phyloP scores from a whole-genome alignment of 139 green algal genomes.

The Eudorina sp. region DNA sequence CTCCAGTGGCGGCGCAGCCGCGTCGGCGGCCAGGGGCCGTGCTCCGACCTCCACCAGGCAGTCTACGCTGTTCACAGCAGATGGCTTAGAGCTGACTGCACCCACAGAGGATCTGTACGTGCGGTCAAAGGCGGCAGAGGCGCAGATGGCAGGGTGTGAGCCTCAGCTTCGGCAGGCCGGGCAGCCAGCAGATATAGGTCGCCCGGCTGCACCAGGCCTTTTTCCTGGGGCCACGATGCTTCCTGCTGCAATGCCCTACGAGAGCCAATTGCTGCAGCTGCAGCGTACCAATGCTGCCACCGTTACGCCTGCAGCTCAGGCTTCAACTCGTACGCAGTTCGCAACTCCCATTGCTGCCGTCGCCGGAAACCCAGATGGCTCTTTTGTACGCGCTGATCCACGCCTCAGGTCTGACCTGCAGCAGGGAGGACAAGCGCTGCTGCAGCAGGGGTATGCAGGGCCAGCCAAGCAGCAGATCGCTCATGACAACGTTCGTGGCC shows the following conservation, averaged over 20 bases:
- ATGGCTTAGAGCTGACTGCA: background rate
- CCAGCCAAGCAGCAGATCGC: no score
- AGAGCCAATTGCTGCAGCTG: background rate
- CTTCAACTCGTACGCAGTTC: background rate
- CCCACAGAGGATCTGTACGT: background rate
- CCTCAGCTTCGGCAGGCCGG: background rate
- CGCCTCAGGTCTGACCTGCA: background rate
- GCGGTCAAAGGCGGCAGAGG: background rate
- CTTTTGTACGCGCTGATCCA: no score
- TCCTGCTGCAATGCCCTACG: no score
- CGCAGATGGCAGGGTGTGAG: background rate
- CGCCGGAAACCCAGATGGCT: background rate
- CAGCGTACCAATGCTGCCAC: background rate
- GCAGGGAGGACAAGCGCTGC: background rate
- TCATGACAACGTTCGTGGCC: no score
- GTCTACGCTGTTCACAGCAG: conserved; percentile 18
- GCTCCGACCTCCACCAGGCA: background rate
- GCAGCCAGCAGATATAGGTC: background rate
- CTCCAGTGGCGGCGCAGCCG: background rate
- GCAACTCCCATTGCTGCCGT: background rate
- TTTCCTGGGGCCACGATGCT: no score
- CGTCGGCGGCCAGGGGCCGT: background rate
- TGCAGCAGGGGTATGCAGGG: background rate
- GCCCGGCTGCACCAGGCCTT: background rate
- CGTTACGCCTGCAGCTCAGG: background rate